A percentile compares a stretch with the other conserved stretches of the same genome.
phyloP scores from a whole-genome alignment of 169 alveolate genomes.

The Plasmodium cynomolgi region DNA sequence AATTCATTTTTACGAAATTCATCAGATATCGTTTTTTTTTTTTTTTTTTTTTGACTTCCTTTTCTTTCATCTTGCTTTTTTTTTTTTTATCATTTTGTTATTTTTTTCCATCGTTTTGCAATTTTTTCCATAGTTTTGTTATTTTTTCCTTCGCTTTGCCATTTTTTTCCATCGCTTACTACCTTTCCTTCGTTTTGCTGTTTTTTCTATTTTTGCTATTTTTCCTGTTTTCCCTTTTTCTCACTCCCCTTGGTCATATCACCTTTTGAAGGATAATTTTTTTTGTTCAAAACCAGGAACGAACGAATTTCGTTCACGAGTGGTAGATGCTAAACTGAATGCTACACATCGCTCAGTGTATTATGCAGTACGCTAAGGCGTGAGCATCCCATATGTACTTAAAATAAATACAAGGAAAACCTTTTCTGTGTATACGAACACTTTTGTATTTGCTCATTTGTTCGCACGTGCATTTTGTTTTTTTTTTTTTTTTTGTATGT shows the following conservation, averaged over 20 bases:
- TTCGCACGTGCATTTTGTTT: background rate
- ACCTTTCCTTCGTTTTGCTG: background rate
- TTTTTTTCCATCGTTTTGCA: background rate
- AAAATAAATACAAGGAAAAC: background rate
- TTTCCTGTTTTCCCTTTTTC: background rate
- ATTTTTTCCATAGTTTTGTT: no score
- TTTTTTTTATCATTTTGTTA: conserved; percentile 5
- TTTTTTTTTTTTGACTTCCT: conserved; percentile 26
- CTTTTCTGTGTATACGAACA: background rate
- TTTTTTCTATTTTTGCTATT: conserved; percentile 10
- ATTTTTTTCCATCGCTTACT: background rate
- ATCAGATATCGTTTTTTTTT: background rate
- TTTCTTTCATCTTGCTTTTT: no score
- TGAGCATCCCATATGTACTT: background rate
- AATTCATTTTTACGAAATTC: conserved; percentile 18
- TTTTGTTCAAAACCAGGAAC: conserved; percentile 8
- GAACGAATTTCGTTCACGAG: background rate
- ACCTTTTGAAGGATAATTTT: background rate
- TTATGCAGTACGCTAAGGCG: background rate
- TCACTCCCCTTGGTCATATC: background rate
- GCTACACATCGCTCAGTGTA: conserved; percentile 3
- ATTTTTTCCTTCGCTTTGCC: background rate
- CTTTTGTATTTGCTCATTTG: background rate
- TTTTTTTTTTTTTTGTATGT: background rate
- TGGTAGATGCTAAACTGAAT: conserved; percentile 44